These are phyloP conservation scores for Aspergillus unguis DNA, from an alignment of 2,329 filamentous ascomycete species.

Conservation along the genomic window DNA sequence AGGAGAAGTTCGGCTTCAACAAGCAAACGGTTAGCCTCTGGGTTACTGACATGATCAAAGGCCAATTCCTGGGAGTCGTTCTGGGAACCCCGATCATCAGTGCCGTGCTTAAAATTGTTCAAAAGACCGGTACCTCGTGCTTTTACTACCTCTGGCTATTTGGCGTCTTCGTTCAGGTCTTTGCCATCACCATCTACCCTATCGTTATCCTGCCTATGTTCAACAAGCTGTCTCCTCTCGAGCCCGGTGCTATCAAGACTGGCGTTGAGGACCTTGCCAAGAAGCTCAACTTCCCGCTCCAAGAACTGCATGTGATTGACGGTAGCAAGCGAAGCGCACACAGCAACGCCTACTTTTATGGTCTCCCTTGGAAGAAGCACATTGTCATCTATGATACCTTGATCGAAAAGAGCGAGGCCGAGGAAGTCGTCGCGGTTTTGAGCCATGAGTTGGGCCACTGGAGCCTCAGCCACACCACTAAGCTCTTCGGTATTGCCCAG, in stretches of 20 bases:
- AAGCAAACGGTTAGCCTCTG: slow-evolving; percentile 92
- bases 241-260: slow-evolving; percentile 82
- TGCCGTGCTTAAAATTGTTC: slow-evolving; percentile 88
- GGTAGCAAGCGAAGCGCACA: slow-evolving; percentile 84
- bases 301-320: slow-evolving; percentile 92
- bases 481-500: slow-evolving; percentile 81
- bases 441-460: slow-evolving; percentile 97
- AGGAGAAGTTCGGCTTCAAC: slow-evolving; percentile 98
- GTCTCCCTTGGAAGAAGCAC: slow-evolving; percentile 98
- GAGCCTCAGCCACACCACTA: slow-evolving; percentile 92
- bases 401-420: slow-evolving; percentile 86
- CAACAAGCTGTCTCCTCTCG: slow-evolving; percentile 93
- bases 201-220: slow-evolving; percentile 92
- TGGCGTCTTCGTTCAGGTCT: slow-evolving; percentile 81
- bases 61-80: slow-evolving; percentile 73
- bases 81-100: slow-evolving; percentile 85
- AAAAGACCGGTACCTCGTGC: slow-evolving; percentile 89
- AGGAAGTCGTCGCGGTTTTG: slow-evolving; percentile 91
- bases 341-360: slow-evolving; percentile 94
- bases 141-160: slow-evolving; percentile 99
- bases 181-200: slow-evolving; percentile 94
- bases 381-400: slow-evolving; percentile 99
- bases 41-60: slow-evolving; percentile 86
- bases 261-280: slow-evolving; percentile 80
- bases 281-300: slow-evolving; percentile 83